Evolutionary conservation across 805 yeast species (phyloP).

Genomic region (Citeromyces nyonsensis): DNA sequence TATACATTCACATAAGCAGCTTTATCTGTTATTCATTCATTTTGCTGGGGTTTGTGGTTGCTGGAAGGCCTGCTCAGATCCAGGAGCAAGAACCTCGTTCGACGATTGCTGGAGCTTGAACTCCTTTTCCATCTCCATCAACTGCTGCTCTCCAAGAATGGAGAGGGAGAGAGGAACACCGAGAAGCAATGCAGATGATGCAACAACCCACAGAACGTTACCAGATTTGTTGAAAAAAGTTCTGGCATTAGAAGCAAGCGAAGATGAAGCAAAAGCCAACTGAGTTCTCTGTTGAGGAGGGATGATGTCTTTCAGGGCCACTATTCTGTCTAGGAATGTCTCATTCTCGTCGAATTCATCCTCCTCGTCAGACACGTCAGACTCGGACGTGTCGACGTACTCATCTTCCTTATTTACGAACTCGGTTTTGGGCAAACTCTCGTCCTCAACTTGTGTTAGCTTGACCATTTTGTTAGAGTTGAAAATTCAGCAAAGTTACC

Average conservation of each 20-base stretch:
- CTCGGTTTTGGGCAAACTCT: constrained; percentile 15
- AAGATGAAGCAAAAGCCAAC: constrained; percentile 17
- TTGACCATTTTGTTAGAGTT: constrained; percentile 41
- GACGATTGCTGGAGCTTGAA: constrained; percentile 71
- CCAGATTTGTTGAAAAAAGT: constrained; percentile 49
- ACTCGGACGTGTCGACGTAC: constrained; percentile 15
- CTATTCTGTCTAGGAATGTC: constrained; percentile 72
- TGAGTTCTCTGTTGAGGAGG: constrained; percentile 72
- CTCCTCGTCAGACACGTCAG: constrained; percentile 27
- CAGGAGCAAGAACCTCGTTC: constrained; percentile 58
- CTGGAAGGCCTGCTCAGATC: constrained; percentile 30
- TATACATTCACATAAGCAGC: background rate
- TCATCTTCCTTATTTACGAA: constrained; percentile 20
- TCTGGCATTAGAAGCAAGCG: constrained; percentile 22
- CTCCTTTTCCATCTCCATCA: constrained; percentile 88
- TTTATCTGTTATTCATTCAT: constrained; percentile 3
- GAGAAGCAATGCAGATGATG: constrained; percentile 70
- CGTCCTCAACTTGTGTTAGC: constrained; percentile 59
- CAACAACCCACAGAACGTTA: constrained; percentile 66
- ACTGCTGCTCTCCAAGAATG: constrained; percentile 83
- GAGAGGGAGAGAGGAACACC: constrained; percentile 91
- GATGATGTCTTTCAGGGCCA: constrained; percentile 82
- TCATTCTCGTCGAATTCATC: constrained; percentile 78
- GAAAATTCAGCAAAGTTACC: background rate
- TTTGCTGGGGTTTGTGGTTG: constrained; percentile 7